Conservation (phyloP, 306 rosid genomes). For the Glycine soja region DNA sequence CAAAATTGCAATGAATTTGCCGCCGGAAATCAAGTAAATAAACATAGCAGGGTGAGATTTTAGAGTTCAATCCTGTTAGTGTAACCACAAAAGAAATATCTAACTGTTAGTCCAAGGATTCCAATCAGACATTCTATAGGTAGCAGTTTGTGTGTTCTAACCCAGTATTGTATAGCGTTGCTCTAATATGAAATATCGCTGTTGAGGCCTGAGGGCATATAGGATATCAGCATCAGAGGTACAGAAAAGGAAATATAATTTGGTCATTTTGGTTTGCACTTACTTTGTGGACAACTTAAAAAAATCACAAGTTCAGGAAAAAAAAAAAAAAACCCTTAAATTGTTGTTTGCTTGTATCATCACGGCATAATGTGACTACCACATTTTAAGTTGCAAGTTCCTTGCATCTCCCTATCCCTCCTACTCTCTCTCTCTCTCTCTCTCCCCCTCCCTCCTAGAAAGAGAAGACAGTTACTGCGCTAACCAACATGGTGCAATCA, state of each 20-base stretch:
- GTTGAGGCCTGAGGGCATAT: conserved; percentile 17
- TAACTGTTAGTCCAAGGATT: background rate
- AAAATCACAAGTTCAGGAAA: conserved; percentile 22
- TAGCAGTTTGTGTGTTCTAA: conserved; percentile 16
- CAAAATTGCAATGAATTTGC: background rate
- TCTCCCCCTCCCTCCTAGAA: background rate
- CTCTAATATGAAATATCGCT: conserved; percentile 11
- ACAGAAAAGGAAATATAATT: conserved; percentile 26
- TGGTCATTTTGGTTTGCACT: conserved; percentile 39
- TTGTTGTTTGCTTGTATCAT: background rate
- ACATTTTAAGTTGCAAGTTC: conserved; percentile 34
- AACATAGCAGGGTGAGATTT: background rate
- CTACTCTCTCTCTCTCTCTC: background rate
- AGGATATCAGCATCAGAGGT: conserved; percentile 42
- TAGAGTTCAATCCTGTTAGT: background rate
- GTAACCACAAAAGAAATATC: background rate
- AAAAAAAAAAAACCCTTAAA: conserved; percentile 43
- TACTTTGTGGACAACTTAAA: conserved; percentile 22
- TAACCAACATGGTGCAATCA: conserved; percentile 61
- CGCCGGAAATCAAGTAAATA: background rate
- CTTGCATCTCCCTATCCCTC: conserved; percentile 7
- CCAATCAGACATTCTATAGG: conserved; percentile 20
- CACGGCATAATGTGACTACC: conserved; percentile 40
- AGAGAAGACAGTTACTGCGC: conserved; percentile 20
- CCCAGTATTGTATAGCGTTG: conserved; percentile 15